These are phyloP conservation scores for Solanum commersonii DNA, from an alignment of 257 asterid species.

Conservation along the genomic window DNA sequence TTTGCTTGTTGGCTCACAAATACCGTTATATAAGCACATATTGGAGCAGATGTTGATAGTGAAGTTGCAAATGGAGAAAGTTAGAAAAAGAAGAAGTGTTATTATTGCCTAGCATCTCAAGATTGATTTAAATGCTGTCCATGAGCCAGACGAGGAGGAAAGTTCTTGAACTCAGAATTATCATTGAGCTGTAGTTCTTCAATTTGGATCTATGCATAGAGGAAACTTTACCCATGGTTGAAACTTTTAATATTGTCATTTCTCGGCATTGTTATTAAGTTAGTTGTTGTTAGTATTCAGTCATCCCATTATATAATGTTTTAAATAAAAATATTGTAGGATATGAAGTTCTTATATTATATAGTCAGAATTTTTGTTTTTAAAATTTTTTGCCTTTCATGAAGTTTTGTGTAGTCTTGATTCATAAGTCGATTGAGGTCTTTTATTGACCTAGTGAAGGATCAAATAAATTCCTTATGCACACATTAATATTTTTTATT, in stretches of 20 bases:
- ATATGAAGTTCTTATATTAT: background rate
- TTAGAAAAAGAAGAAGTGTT: too few relatives aligned
- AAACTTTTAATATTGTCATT: background rate
- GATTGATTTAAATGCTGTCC: background rate
- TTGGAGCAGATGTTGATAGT: too few relatives aligned
- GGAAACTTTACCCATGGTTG: background rate
- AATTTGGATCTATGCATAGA: background rate
- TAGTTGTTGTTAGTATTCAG: background rate
- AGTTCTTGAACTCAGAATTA: background rate
- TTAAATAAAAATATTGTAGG: background rate
- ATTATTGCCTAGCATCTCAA: background rate
- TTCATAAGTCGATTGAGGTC: background rate
- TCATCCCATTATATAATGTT: background rate
- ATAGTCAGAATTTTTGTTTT: background rate
- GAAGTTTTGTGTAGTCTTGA: background rate
- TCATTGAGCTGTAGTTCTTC: background rate
- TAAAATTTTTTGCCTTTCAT: background rate
- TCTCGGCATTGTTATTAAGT: background rate
- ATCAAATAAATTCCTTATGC: background rate
- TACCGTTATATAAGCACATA: too few relatives aligned
- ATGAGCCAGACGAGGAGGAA: background rate
- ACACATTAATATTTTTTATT: background rate
- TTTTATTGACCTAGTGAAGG: background rate
- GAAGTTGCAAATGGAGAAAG: too few relatives aligned
- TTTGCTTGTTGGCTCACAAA: background rate